Base-by-base conservation (phyloP, 2,329 filamentous ascomycete species). In the Curvularia sp. region DNA sequence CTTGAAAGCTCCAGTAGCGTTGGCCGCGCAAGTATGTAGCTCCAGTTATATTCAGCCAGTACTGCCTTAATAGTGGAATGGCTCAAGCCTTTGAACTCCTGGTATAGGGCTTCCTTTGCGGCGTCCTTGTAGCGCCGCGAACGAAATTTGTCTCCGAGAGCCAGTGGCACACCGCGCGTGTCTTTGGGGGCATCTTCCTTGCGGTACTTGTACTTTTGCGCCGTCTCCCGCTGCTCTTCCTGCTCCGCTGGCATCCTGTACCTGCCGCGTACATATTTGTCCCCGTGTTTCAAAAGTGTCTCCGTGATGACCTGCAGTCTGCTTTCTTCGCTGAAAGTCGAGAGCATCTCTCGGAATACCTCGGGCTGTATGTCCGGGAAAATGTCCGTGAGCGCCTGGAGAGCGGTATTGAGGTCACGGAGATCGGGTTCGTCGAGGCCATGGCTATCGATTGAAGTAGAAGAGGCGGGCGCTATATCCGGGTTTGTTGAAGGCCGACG, bases 291-390 rank as follows among this genome's bases (percentile, higher is more conserved):
- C 57, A 95, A 81, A 57, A 95, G 80, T 49, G 87, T 85, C 72
- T 95, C 91, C 12, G 91, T 91, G 27, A 93, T 88, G 48, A 95
- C 83, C 42, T 91, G 88, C 23, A 94, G 79, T 64, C 90, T 82
- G 61, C 90, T 94, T 75, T 93, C 89, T 67, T 88, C 87, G 68
- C 89, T 89, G 72, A 93, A 89, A 69, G 82, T 89, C 38, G 83
- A 79, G 48, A 95, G 85, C 85, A 95, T 90, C 79, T 94, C 91
- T 43, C 91, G 86, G 72, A 95, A 92, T 18, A 93, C 91, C 66
- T 93, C 90, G 59, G 91, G 82, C 75, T 92, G 89, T n/a, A 93
- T 82, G 75, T 93, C 87, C 27, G 91, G 91, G 65, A 95, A 95
- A 8, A 93, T 83, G 47, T 86, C 86, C 21, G 87, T 86, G 42